phyloP scores from a whole-genome alignment of 306 rosid species.

The Corylus americana region DNA sequence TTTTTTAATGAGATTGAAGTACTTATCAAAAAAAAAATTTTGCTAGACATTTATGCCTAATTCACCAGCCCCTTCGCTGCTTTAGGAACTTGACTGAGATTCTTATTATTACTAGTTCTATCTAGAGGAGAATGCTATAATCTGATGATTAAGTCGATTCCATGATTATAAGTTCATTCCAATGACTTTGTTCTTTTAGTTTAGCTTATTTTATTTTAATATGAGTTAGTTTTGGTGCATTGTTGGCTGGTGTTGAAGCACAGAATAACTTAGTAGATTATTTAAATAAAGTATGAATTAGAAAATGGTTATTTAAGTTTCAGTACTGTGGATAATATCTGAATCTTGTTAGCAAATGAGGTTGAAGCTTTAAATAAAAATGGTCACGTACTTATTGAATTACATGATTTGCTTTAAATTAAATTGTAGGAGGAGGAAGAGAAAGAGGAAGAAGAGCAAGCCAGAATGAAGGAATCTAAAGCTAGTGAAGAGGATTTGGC shows the following conservation, averaged over 20 bases:
- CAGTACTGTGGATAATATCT: slow-evolving; percentile 13
- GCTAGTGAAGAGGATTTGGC: slow-evolving; percentile 66
- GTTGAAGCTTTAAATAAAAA: slow-evolving; percentile 22
- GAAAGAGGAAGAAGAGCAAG: slow-evolving; percentile 67
- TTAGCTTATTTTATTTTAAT: not conserved
- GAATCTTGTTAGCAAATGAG: slow-evolving; percentile 15
- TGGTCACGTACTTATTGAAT: slow-evolving; percentile 24
- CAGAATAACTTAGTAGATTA: slow-evolving; percentile 3
- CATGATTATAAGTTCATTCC: no score
- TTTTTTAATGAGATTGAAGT: no score
- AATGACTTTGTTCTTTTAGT: not conserved
- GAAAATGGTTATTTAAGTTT: not conserved
- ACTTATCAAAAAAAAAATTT: not conserved
- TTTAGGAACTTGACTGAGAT: slow-evolving; percentile 25
- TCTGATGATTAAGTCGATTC: no score
- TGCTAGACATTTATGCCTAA: slow-evolving; percentile 17
- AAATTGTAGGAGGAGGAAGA: slow-evolving; percentile 77
- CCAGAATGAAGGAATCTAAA: slow-evolving; percentile 54
- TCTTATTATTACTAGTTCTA: not conserved
- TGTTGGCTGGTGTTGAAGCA: slow-evolving; percentile 17
- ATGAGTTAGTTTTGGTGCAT: slow-evolving; percentile 15
- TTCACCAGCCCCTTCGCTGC: slow-evolving; percentile 16
- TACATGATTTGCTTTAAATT: slow-evolving; percentile 1
- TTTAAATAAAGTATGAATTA: not conserved
- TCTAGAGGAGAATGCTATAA: not conserved